Conservation (phyloP, 495 filamentous ascomycete species). For the Podospora didyma region DNA sequence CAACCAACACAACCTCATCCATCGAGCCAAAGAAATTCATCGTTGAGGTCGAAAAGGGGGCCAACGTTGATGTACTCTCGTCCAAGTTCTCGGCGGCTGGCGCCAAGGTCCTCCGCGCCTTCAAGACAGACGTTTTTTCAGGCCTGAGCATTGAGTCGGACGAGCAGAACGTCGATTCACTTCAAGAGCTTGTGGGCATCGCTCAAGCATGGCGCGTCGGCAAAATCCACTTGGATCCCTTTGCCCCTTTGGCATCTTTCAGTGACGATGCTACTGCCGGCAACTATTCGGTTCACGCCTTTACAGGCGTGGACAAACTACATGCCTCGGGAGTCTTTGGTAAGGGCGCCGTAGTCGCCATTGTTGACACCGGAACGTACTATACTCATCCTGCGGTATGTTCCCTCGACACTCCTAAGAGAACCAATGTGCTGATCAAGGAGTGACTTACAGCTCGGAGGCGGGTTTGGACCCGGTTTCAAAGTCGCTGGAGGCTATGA, state of each 20-base stretch:
- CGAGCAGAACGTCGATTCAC: constrained; percentile 20
- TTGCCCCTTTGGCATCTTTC: constrained; percentile 9
- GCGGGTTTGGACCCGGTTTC: constrained; percentile 31
- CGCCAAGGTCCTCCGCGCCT: constrained; percentile 20
- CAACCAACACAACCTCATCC: not conserved
- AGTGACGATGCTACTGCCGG: constrained; percentile 14
- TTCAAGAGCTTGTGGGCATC: constrained; percentile 15
- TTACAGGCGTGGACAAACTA: constrained; percentile 29
- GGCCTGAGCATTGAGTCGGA: constrained; percentile 27
- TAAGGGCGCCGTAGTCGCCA: constrained; percentile 23
- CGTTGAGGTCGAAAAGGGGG: constrained; percentile 9
- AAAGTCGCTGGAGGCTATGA: constrained; percentile 34
- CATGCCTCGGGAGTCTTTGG: constrained; percentile 28
- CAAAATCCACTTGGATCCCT: constrained; percentile 14
- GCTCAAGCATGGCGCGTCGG: constrained; percentile 25
- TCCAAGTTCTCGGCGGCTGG: constrained; percentile 6
- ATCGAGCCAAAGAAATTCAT: constrained; percentile 13
- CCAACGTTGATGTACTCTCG: constrained; percentile 2
- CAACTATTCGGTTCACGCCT: constrained; percentile 29
- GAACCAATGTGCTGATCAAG: not conserved
- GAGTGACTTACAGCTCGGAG: constrained; percentile 23
- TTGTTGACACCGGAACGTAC: constrained; percentile 43
- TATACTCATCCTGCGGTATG: constrained; percentile 41
- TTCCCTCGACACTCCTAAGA: not conserved
- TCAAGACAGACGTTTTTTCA: constrained; percentile 30